Base-by-base conservation (phyloP, 2,329 filamentous ascomycete genomes). In the Amylocarpus encephaloides region DNA sequence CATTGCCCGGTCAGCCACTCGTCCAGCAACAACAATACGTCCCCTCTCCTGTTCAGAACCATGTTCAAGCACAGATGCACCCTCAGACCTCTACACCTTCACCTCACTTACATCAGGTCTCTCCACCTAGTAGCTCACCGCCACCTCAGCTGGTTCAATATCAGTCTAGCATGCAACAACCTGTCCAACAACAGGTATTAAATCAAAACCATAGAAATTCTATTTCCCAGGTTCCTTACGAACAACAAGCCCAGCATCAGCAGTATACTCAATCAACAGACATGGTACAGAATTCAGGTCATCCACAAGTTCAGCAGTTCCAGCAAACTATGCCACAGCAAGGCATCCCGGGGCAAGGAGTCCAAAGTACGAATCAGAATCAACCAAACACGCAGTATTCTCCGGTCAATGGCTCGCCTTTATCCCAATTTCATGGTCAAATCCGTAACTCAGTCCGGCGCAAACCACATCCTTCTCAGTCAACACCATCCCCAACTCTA, bases 391-490 rank as follows among this genome's bases (percentile, higher is more conserved):
- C 26, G 19, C 40, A 30, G 19, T 2, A 11, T 30, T 9, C n/a
- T 42, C 13, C 40, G 1, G 22, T 29, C n/a, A 42, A 15, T 15
- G 26, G 22, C 3, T 42, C 40, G 19, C 40, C 40, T 9, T 29
- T 29, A 15, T 46, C 43, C 18, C 33, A 46, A 38, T 38, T 46
- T 36, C 43, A 46, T 15, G 36, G 32, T 18, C 43, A 46, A 35
- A 35, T 46, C 13, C 43, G 43, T 13, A 46, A 46, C 33, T 46
- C 43, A 6, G 36, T 46, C 11, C 32, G 43, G 26, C 32, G 43
- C 33, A 46, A 46, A 22, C 43, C 43, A n/a, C 43, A 46, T 36
- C 43, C 43, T 13, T 15, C 16, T 4, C 43, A 46, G 16, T 30
- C 43, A 3, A 19, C 32, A 3, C 13, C 12, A 16, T 6, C 32